phyloP scores from a whole-genome alignment of 2,329 filamentous ascomycete species.

The Fusarium cyanostomum region DNA sequence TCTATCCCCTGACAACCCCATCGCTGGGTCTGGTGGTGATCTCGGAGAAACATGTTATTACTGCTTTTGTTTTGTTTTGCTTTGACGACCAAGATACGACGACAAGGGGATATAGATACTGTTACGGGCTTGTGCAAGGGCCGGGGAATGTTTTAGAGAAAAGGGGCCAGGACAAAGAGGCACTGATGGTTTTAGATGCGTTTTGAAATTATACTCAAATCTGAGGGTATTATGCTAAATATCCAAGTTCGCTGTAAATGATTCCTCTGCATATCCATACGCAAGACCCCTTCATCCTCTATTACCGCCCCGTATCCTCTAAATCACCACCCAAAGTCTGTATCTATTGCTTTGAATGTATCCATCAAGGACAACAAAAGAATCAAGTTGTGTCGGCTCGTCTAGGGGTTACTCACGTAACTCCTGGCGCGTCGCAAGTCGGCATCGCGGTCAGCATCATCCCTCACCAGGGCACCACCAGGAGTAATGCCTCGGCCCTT shows the following conservation, averaged over 20 bases:
- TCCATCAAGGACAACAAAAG: slow-evolving; percentile 2
- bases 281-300: slow-evolving; percentile 8
- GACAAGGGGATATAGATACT: slow-evolving; percentile 9
- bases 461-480: slow-evolving; percentile 40
- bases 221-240: slow-evolving; percentile 40
- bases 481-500: slow-evolving; percentile 34
- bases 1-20: slow-evolving; percentile 27
- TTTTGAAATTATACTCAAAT: slow-evolving; percentile 20
- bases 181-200: slow-evolving; percentile 6
- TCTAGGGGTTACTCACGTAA: slow-evolving; percentile 58
- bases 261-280: slow-evolving; percentile 16
- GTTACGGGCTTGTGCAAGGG: slow-evolving; percentile 11
- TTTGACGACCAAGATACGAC: slow-evolving; percentile 12
- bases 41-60: neutral
- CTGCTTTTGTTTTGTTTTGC: neutral
- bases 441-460: slow-evolving; percentile 48
- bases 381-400: neutral
- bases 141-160: slow-evolving; percentile 12
- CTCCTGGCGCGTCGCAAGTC: slow-evolving; percentile 56
- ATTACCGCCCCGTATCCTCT: slow-evolving; percentile 15
- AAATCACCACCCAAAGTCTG: slow-evolving; percentile 2
- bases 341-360: neutral
- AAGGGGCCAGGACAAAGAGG: slow-evolving; percentile 8
- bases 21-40: neutral
- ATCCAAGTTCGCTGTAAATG: slow-evolving; percentile 24